Evolutionary conservation across 1,139 yeast species (phyloP).

Genomic region (Debaryomyces robertsiae): DNA sequence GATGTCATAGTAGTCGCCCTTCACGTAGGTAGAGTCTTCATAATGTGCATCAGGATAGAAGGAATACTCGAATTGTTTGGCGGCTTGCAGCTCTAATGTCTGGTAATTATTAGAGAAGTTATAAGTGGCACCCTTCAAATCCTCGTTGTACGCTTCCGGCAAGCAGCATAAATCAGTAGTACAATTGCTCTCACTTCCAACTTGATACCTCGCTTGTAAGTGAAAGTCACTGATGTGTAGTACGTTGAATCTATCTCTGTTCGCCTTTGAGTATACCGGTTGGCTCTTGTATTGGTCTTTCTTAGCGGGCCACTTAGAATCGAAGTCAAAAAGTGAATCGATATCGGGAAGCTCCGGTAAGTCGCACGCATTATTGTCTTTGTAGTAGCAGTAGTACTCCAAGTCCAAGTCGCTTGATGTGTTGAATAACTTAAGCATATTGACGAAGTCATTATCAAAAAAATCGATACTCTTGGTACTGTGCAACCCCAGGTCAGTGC

Average conservation of each 20-base stretch:
- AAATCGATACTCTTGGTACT: constrained; percentile 32
- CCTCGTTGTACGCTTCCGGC: constrained; percentile 37
- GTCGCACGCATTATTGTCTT: constrained; percentile 25
- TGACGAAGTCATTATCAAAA: constrained; percentile 44
- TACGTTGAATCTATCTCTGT: constrained; percentile 50
- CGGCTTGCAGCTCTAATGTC: constrained; percentile 19
- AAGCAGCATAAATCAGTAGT: constrained; percentile 52
- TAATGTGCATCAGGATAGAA: constrained; percentile 41
- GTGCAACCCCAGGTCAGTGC: constrained; percentile 27
- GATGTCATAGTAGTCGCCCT: constrained; percentile 44
- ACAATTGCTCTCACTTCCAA: constrained; percentile 66
- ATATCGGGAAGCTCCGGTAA: constrained; percentile 35
- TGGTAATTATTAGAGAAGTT: constrained; percentile 34
- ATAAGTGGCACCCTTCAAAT: constrained; percentile 28
- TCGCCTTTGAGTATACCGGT: constrained; percentile 27
- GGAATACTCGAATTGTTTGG: constrained; percentile 21
- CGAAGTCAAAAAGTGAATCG: constrained; percentile 27
- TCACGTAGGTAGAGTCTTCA: constrained; percentile 29
- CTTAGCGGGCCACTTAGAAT: constrained; percentile 37
- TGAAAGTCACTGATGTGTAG: constrained; percentile 70
- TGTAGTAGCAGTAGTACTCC: constrained; percentile 37
- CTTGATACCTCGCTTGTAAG: constrained; percentile 54
- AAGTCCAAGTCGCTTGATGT: constrained; percentile 39
- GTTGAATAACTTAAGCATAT: constrained; percentile 39
- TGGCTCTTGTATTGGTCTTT: constrained; percentile 24